Evolutionary conservation across 2,329 filamentous ascomycete genomes (phyloP).

Genomic region (Arachnomyces sp.): DNA sequence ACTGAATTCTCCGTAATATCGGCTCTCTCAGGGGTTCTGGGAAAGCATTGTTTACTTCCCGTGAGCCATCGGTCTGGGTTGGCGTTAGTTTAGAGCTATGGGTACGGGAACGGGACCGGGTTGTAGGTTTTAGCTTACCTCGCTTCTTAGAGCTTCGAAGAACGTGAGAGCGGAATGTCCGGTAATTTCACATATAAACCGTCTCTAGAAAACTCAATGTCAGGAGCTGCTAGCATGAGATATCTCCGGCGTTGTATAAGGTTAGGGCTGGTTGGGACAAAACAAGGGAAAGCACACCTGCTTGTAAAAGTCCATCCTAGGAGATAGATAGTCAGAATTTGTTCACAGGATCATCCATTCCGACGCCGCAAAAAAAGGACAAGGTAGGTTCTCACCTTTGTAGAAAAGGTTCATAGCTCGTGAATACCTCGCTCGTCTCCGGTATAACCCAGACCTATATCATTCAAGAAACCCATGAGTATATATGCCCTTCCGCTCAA

Average conservation of each 20-base stretch:
- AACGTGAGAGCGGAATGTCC: slow-evolving; percentile 86
- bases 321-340: slow-evolving; percentile 23
- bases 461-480: slow-evolving; percentile 8
- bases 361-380: not conserved
- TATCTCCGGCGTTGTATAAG: not conserved
- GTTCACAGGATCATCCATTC: slow-evolving; percentile 14
- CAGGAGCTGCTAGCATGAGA: not conserved
- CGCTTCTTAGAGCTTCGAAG: slow-evolving; percentile 85
- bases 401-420: slow-evolving; percentile 80
- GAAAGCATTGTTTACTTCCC: slow-evolving; percentile 85
- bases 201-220: slow-evolving; percentile 47
- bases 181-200: slow-evolving; percentile 93
- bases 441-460: slow-evolving; percentile 84
- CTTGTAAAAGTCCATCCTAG: slow-evolving; percentile 91
- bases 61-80: slow-evolving; percentile 63
- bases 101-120: slow-evolving; percentile 3
- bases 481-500: no score
- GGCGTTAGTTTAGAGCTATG: slow-evolving; percentile 19
- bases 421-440: slow-evolving; percentile 84
- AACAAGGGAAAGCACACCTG: slow-evolving; percentile 50
- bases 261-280: slow-evolving; percentile 4
- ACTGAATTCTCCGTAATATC: slow-evolving; percentile 83
- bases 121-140: slow-evolving; percentile 52
- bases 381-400: slow-evolving; percentile 55
- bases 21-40: slow-evolving; percentile 86